Evolutionary conservation across 2,329 filamentous ascomycete species (phyloP), one percentile per base, ranked within the genome.

Genomic region (Aphanoascus verrucosus): DNA sequence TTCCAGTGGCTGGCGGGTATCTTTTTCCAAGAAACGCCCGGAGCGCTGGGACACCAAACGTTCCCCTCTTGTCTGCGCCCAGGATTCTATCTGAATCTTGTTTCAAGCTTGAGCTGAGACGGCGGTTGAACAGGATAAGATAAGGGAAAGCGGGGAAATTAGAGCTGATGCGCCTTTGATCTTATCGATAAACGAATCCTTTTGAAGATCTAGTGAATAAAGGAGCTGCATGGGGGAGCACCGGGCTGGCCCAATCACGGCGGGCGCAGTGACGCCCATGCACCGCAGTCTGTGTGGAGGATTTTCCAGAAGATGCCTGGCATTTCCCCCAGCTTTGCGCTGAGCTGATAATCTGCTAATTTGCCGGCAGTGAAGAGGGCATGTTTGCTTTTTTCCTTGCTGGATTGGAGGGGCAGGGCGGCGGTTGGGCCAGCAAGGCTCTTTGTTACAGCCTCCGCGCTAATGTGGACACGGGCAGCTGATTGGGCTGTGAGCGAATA

Each of bases 341-440:
- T 28, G 23, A 3, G 23, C 3, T 28, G 23, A 28, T n/a, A 32
- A n/a, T 15, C 32, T 34, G 12, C 4, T n/a, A 32, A 48, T 15
- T 41, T n/a, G 12, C 23, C 23, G 46, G 46, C 34, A 40, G 46
- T 48, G 45, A 14, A 23, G 40, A 8, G 23, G 23, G 7, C 23
- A 28, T 48, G 46, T 49, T 49, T 49, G 46, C 46, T 49, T 49
- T 40, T n/a, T 49, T 49, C 46, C 32, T 35, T 11, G 46, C 28
- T 40, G 15, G 34, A 5, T 31, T n/a, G 35, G 40, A 44, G 17
- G 15, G 38, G 20, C 12, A 19, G 28, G n/a, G 23, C 35, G 19
- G 23, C 23, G 19, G 23, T 51, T 51, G 49, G 49, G 49, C 49
- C 49, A 51, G 20, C 49, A 51, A 44, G 49, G 40, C 49, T 51